These are phyloP conservation scores for Jimgerdemannia lactiflua DNA, from an alignment of 192 early-diverging fungal species.

Conservation along the genomic window DNA sequence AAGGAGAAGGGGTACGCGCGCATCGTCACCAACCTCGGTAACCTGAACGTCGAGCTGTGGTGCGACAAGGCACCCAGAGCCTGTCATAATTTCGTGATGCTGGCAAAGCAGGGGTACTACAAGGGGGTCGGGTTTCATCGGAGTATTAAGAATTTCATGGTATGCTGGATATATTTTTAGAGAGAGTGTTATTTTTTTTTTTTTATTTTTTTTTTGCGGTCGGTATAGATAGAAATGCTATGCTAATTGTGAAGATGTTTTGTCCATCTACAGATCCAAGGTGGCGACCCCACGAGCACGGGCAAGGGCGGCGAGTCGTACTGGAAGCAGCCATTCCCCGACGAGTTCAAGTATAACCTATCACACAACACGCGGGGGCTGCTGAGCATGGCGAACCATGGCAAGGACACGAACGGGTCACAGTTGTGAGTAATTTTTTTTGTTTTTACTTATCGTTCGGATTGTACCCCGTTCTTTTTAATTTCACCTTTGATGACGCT, in stretches of 20 bases:
- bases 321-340: slow-evolving; percentile 65
- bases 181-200: not conserved
- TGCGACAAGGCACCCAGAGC: slow-evolving; percentile 81
- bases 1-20: slow-evolving; percentile 77
- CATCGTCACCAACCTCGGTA: slow-evolving; percentile 80
- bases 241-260: too few relatives aligned
- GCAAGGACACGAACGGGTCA: slow-evolving; percentile 86
- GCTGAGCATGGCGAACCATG: slow-evolving; percentile 95
- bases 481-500: not conserved
- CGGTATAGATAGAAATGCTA: too few relatives aligned
- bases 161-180: slow-evolving; percentile 1
- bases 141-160: slow-evolving; percentile 91
- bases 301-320: slow-evolving; percentile 82
- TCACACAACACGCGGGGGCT: slow-evolving; percentile 81
- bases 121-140: slow-evolving; percentile 82
- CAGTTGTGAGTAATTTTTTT: slow-evolving; percentile 54
- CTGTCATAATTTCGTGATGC: slow-evolving; percentile 90
- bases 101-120: slow-evolving; percentile 87
- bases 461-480: not conserved
- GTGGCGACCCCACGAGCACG: slow-evolving; percentile 94
- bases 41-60: slow-evolving; percentile 77
- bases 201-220: not conserved
- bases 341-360: slow-evolving; percentile 65
- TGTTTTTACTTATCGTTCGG: not conserved
- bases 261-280: slow-evolving; percentile 63